phyloP scores from a whole-genome alignment of 2,329 filamentous ascomycete species.

The Thielaviopsis euricoi region DNA sequence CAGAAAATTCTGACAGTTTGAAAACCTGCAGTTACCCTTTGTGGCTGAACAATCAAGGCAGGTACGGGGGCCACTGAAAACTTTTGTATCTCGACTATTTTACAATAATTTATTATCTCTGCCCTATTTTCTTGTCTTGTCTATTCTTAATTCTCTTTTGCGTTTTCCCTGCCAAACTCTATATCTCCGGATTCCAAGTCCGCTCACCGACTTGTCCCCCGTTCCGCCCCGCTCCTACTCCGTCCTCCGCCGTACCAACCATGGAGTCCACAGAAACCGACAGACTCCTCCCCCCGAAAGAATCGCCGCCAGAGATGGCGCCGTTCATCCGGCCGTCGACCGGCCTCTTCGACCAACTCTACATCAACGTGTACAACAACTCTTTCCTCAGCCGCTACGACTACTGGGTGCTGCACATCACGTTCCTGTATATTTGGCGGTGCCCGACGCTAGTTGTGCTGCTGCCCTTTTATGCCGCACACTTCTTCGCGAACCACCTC shows the following conservation, averaged over 20 bases:
- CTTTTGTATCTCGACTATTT: too few species aligned
- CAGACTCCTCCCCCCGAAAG: neutral
- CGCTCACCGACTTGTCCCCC: neutral
- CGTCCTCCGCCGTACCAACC: neutral
- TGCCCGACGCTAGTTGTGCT: conserved; percentile 19
- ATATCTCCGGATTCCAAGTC: too few species aligned
- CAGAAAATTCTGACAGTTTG: neutral
- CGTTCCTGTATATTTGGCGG: conserved; percentile 21
- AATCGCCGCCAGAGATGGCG: neutral
- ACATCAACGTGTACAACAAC: conserved; percentile 6
- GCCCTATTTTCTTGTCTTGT: too few species aligned
- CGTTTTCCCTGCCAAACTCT: too few species aligned
- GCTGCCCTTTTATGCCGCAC: conserved; percentile 20
- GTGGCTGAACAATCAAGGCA: neutral
- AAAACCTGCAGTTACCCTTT: neutral
- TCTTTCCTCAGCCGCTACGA: conserved; percentile 17
- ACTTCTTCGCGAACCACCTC: conserved; percentile 22
- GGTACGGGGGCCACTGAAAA: neutral
- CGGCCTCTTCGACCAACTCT: neutral
- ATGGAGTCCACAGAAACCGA: neutral
- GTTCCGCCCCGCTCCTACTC: neutral
- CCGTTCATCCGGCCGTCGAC: neutral
- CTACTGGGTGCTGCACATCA: conserved; percentile 20
- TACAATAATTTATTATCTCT: too few species aligned
- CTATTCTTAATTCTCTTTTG: too few species aligned